Evolutionary conservation across 2,329 filamentous ascomycete species (phyloP).

Genomic region (Torrubiella hemipterigena): DNA sequence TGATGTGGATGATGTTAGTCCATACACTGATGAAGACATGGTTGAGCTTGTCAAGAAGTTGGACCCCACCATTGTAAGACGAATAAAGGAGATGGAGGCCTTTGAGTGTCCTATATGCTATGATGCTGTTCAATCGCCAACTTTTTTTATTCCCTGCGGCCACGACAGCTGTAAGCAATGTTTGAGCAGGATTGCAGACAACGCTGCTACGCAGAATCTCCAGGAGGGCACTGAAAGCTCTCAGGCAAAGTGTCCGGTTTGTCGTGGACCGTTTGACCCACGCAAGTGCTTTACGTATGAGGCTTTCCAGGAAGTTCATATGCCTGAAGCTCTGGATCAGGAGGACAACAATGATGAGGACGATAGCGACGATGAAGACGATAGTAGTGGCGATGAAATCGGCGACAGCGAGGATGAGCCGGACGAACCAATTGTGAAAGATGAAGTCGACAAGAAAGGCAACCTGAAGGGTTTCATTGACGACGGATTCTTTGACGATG

Average conservation of each 20-base stretch:
- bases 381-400: constrained; percentile 9
- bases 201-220: constrained; percentile 37
- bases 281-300: constrained; percentile 62
- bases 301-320: constrained; percentile 62
- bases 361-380: constrained; percentile 15
- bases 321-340: constrained; percentile 35
- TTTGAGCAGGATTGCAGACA: constrained; percentile 56
- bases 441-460: constrained; percentile 18
- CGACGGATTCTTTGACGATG: constrained; percentile 21
- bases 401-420: constrained; percentile 17
- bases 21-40: constrained; percentile 35
- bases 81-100: constrained; percentile 45
- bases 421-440: constrained; percentile 19
- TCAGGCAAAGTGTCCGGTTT: constrained; percentile 61
- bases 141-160: constrained; percentile 72
- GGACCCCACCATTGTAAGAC: constrained; percentile 45
- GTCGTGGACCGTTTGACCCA: constrained; percentile 54
- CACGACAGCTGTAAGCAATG: constrained; percentile 72
- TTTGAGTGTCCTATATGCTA: constrained; percentile 80
- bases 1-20: constrained; percentile 23
- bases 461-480: constrained; percentile 21
- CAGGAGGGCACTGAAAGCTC: constrained; percentile 46
- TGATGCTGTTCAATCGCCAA: constrained; percentile 61
- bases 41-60: constrained; percentile 51
- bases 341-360: constrained; percentile 20